These are phyloP conservation scores for Calendula officinalis DNA, from an alignment of 129 eudicot genomes.

Conservation along the genomic window DNA sequence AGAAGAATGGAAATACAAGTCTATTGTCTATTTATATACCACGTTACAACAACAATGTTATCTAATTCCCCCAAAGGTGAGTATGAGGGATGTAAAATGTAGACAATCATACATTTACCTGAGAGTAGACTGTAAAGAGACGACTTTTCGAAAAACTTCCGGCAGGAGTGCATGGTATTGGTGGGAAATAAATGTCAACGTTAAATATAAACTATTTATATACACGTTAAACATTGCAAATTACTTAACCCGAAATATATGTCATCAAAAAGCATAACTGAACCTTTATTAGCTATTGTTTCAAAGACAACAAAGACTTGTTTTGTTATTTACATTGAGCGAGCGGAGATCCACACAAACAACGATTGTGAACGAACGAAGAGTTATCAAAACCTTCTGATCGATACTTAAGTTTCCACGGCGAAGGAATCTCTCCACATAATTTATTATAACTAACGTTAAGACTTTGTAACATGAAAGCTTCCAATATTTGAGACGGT, in stretches of 20 bases:
- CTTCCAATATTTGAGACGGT: constrained; percentile 32
- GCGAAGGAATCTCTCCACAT: constrained; percentile 44
- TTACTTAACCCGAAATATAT: not conserved
- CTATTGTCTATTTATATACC: too few species aligned
- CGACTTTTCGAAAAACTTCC: too few species aligned
- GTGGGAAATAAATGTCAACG: too few species aligned
- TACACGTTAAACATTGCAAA: not conserved
- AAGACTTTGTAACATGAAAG: constrained; percentile 17
- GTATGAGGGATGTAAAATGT: too few species aligned
- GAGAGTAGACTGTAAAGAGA: too few species aligned
- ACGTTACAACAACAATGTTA: too few species aligned
- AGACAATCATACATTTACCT: too few species aligned
- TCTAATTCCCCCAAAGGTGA: too few species aligned
- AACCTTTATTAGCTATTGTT: not conserved
- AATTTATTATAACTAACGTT: constrained; percentile 43
- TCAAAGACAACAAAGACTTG: not conserved
- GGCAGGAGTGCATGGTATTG: too few species aligned
- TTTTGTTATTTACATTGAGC: constrained; percentile 33
- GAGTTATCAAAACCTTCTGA: constrained; percentile 37
- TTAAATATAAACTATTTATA: not conserved
- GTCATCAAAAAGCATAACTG: not conserved
- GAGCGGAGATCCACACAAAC: constrained; percentile 53
- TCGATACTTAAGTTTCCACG: constrained; percentile 46
- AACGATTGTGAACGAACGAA: constrained; percentile 41
- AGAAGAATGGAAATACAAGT: too few species aligned